A percentile compares a stretch with the other conserved stretches of the same genome.
Conservation (phyloP, 2,329 filamentous ascomycete genomes). For the Microdochium paspali region DNA sequence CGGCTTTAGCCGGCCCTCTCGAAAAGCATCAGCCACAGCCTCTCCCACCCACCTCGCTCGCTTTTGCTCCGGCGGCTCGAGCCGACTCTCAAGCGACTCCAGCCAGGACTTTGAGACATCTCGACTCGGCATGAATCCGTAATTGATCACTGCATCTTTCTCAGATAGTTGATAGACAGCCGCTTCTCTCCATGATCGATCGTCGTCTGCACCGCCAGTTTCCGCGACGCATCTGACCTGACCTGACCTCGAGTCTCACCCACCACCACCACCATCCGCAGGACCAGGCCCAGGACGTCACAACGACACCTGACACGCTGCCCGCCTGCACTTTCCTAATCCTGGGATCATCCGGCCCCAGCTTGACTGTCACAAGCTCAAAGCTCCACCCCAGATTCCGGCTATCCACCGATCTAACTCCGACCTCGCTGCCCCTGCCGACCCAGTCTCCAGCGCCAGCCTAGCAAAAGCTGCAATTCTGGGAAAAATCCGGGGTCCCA, state of each 20-base stretch:
- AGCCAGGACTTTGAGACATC: no score
- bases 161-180: no score
- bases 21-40: not conserved
- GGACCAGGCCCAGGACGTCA: no score
- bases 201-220: no score
- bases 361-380: not conserved
- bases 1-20: not conserved
- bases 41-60: not conserved
- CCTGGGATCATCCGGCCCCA: not conserved
- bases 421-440: not conserved
- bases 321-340: not conserved
- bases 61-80: not conserved
- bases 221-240: no score
- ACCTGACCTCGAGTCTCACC: no score
- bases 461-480: not conserved
- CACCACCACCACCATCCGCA: no score
- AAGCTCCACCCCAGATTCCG: constrained; percentile 1
- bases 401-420: not conserved
- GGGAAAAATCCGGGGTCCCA: not conserved
- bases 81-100: no score
- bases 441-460: not conserved
- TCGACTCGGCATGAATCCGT: no score
- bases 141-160: no score
- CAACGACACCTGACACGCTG: no score
- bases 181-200: no score